Evolutionary conservation across 1,284 basidiomycete species (phyloP).

Genomic region (Singerocomus inundabilis): DNA sequence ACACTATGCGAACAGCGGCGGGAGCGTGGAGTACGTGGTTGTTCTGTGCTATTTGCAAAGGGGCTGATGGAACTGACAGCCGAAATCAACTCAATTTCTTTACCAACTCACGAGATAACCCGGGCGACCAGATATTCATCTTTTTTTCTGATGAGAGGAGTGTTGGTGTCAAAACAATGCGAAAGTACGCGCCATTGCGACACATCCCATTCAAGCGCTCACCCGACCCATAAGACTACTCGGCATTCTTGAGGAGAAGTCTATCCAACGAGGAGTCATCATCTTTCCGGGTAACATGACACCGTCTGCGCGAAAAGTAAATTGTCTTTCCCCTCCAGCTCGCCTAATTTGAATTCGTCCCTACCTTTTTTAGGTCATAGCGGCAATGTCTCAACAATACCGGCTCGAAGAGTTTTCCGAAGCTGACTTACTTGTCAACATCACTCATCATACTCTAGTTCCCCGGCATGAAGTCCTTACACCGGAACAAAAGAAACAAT

Average conservation of each 20-base stretch:
- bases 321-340: slow-evolving; percentile 17
- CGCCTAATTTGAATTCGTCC: not conserved
- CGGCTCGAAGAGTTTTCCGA: slow-evolving; percentile 96
- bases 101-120: slow-evolving; percentile 69
- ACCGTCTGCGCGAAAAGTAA: slow-evolving; percentile 89
- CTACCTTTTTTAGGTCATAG: slow-evolving; percentile 65
- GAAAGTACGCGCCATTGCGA: slow-evolving; percentile 67
- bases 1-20: slow-evolving; percentile 61
- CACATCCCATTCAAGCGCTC: slow-evolving; percentile 5
- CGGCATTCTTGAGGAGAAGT: slow-evolving; percentile 84
- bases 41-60: not conserved
- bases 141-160: slow-evolving; percentile 93
- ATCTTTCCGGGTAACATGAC: slow-evolving; percentile 98
- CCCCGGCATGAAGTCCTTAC: slow-evolving; percentile 91
- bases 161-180: slow-evolving; percentile 94
- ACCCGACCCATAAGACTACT: slow-evolving; percentile 64
- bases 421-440: slow-evolving; percentile 95
- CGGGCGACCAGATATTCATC: slow-evolving; percentile 84
- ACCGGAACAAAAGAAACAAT: slow-evolving; percentile 81
- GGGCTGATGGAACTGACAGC: slow-evolving; percentile 43
- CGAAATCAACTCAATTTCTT: slow-evolving; percentile 88
- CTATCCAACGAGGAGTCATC: slow-evolving; percentile 89
- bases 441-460: slow-evolving; percentile 93
- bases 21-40: slow-evolving; percentile 58
- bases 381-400: slow-evolving; percentile 84